A percentile compares a stretch with the other conserved stretches of the same genome.
Conservation (phyloP, 495 filamentous ascomycete genomes). For the Astrocystis sublimbata region DNA sequence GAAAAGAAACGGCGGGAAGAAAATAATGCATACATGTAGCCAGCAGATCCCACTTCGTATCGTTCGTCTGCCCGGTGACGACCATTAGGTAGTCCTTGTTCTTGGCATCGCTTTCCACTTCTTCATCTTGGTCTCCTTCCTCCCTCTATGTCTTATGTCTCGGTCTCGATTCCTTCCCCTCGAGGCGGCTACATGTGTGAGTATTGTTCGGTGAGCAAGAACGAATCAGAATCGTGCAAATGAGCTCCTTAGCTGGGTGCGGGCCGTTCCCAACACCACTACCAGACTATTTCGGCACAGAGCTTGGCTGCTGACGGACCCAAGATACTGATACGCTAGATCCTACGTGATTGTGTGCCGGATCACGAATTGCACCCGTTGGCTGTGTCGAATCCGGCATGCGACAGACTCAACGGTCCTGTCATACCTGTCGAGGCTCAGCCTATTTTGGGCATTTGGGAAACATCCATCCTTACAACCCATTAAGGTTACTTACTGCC, state of each 20-base stretch:
- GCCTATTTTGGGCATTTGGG: conserved; percentile 8
- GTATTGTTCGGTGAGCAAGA: background rate
- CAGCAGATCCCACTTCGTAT: background rate
- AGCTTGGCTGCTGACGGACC: too few species aligned
- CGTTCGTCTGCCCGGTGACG: background rate
- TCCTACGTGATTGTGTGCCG: too few species aligned
- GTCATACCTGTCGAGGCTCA: too few species aligned
- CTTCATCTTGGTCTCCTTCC: background rate
- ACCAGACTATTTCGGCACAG: too few species aligned
- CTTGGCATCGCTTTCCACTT: background rate
- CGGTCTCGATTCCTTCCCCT: background rate
- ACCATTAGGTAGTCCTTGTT: background rate
- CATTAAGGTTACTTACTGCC: too few species aligned
- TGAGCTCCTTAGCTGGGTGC: background rate
- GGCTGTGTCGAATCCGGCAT: too few species aligned
- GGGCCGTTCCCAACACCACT: conserved; percentile 5
- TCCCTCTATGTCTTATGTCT: background rate
- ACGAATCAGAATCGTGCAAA: background rate
- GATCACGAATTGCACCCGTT: too few species aligned
- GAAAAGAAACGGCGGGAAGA: background rate
- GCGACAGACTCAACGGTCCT: too few species aligned
- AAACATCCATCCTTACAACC: background rate
- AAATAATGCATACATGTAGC: too few species aligned
- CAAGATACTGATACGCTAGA: too few species aligned
- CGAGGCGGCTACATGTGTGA: background rate